These are phyloP conservation scores for Jaltomata sinuosa DNA, from an alignment of 257 asterid genomes.

Conservation along the genomic window DNA sequence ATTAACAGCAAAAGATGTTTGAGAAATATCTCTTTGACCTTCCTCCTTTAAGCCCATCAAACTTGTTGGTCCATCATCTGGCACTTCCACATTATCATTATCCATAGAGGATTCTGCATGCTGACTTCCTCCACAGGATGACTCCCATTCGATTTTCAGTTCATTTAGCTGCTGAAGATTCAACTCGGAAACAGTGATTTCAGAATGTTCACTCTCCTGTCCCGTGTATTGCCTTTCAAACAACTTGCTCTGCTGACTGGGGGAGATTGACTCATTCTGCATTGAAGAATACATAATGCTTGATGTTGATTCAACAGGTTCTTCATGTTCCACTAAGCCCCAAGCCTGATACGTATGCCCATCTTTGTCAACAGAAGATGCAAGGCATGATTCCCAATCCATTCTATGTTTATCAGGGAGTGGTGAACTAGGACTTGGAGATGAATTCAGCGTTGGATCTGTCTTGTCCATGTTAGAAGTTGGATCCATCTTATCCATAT, in stretches of 20 bases:
- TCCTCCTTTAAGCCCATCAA: not conserved
- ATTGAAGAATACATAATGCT: not conserved
- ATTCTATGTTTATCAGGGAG: not conserved
- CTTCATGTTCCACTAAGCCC: not conserved
- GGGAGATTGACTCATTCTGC: not conserved
- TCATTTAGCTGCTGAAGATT: conserved; percentile 5
- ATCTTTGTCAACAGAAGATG: conserved; percentile 10
- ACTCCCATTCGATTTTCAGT: conserved; percentile 8
- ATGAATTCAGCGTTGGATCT: not conserved
- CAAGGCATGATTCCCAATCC: conserved; percentile 13
- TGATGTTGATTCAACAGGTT: not conserved
- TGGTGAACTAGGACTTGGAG: not conserved
- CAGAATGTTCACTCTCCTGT: not conserved
- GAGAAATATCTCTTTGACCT: conserved; percentile 9
- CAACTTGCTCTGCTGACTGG: not conserved
- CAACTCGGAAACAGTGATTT: not conserved
- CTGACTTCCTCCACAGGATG: conserved; percentile 15
- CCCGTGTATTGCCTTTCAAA: not conserved
- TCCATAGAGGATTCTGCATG: conserved; percentile 8
- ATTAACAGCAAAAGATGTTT: not conserved
- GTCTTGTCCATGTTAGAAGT: not conserved
- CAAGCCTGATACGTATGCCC: conserved; percentile 13
- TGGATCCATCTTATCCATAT: not conserved
- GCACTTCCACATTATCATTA: conserved; percentile 6
- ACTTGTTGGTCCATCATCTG: not conserved